Percentiles rank a stretch among this genome's conserved stretches.
phyloP scores from a whole-genome alignment of 2,329 filamentous ascomycete genomes.

The Ilyonectria robusta region DNA sequence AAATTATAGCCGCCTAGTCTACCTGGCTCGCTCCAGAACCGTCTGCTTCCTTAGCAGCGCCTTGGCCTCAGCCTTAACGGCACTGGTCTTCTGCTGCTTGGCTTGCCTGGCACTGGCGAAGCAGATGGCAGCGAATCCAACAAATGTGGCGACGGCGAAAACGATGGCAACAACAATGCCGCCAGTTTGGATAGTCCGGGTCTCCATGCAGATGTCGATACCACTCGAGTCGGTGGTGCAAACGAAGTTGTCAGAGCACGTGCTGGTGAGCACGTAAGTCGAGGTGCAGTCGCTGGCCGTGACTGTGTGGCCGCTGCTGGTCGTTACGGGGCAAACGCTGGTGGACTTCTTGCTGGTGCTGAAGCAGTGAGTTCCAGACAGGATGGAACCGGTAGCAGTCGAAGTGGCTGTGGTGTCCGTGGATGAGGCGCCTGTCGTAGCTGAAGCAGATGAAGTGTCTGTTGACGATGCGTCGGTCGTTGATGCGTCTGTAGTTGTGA shows the following conservation, averaged over 20 bases:
- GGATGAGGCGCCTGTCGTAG: neutral
- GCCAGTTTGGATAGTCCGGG: slow-evolving; percentile 11
- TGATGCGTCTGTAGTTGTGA: neutral
- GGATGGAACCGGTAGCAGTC: neutral
- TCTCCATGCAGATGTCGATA: slow-evolving; percentile 22
- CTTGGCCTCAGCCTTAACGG: neutral
- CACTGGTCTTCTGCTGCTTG: slow-evolving; percentile 1
- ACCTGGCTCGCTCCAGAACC: neutral
- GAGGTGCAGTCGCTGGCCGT: slow-evolving; percentile 10
- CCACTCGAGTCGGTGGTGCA: slow-evolving; percentile 18
- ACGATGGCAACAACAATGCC: slow-evolving; percentile 22
- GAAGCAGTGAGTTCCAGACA: slow-evolving; percentile 19
- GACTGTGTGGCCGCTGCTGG: slow-evolving; percentile 8
- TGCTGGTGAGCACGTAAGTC: slow-evolving; percentile 6
- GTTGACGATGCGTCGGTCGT: neutral
- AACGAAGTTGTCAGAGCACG: slow-evolving; percentile 12
- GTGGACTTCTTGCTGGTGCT: slow-evolving; percentile 6
- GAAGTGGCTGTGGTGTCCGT: slow-evolving; percentile 1
- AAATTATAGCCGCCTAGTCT: neutral
- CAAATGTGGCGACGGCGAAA: neutral
- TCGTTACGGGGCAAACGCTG: slow-evolving; percentile 6
- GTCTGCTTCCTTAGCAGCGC: neutral
- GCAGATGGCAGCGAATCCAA: neutral
- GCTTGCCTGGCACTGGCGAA: slow-evolving; percentile 12
- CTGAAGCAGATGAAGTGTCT: neutral